Base-by-base conservation (phyloP, 495 filamentous ascomycete genomes). In the Penicillium lagena region DNA sequence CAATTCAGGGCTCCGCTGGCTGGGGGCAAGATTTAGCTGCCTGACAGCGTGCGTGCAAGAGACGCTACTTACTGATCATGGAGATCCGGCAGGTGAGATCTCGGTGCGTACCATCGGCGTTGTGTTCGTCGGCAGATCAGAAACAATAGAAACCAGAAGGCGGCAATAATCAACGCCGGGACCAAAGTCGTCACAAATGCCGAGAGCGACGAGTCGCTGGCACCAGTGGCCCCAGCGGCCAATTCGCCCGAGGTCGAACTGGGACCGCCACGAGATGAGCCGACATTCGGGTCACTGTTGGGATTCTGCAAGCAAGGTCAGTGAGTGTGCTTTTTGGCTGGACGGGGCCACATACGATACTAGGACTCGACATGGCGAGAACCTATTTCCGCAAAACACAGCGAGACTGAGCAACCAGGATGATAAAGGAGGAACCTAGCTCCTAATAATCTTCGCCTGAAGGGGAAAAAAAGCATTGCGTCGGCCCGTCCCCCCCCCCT, bases 81-180 rank as follows among this genome's bases (percentile, higher is more conserved):
- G 47, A 89, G 60, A 53, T 72, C 84, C 22, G 86, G 83, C 22
- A 96, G 54, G 63, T 91, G 90, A 7, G 86, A 87, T 62, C 89
- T 74, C 1, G 90, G 90, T 9, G 85, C 80, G 67, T 96, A 96
- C 70, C 78, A 85, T 46, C 88, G 79, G 29, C 76, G 73, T 37
- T 91, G 80, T 31, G 77, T 83, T 47, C 71, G 74, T 37, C 90
- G 79, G 47, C 91, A 73, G 45, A 90, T 65, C 39, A 93, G 59
- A 70, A 96, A 96, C 37, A 90, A 56, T 27, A 63, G 57, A 34
- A 89, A 51, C 64, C 86, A 88, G 46, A 86, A 71, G 9, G 95
- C 64, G 8, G 89, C 93, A 40, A 83, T 79, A 39, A 90, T 44
- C 54, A 93, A 66, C 14, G 77, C 73, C 37, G 77, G 76, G 17